These are phyloP conservation scores for Trichoderma sp. DNA, from an alignment of 2,329 filamentous ascomycete genomes.

Conservation along the genomic window DNA sequence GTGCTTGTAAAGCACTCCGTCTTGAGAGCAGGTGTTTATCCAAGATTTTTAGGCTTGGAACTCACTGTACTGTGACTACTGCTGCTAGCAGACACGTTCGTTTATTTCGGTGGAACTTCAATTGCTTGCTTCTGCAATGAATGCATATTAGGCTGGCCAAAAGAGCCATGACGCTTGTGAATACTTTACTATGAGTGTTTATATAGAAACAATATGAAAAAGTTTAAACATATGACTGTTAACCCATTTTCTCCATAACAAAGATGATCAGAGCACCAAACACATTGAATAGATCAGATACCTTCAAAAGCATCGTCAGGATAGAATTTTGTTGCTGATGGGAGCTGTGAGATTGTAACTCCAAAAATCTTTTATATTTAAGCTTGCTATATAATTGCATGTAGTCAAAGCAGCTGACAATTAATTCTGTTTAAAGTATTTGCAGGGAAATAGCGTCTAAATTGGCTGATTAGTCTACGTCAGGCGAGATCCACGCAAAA, in stretches of 20 bases:
- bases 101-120: not conserved
- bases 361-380: too few species aligned
- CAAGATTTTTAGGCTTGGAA: not conserved
- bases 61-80: not conserved
- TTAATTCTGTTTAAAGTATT: too few species aligned
- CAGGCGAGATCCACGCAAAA: too few species aligned
- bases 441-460: too few species aligned
- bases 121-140: not conserved
- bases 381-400: too few species aligned
- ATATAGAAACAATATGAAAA: slow-evolving; percentile 6
- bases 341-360: too few species aligned
- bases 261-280: not conserved
- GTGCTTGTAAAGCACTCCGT: slow-evolving; percentile 43
- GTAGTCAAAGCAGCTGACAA: too few species aligned
- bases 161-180: not conserved
- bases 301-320: too few species aligned
- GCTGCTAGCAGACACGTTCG: not conserved
- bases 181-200: not conserved
- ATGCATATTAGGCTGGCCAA: not conserved
- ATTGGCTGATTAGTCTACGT: too few species aligned
- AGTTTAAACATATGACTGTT: not conserved
- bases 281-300: not conserved
- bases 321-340: too few species aligned
- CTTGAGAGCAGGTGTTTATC: not conserved
- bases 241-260: too few species aligned